phyloP scores from a whole-genome alignment of 805 yeast species.

The Candida lessepsii region DNA sequence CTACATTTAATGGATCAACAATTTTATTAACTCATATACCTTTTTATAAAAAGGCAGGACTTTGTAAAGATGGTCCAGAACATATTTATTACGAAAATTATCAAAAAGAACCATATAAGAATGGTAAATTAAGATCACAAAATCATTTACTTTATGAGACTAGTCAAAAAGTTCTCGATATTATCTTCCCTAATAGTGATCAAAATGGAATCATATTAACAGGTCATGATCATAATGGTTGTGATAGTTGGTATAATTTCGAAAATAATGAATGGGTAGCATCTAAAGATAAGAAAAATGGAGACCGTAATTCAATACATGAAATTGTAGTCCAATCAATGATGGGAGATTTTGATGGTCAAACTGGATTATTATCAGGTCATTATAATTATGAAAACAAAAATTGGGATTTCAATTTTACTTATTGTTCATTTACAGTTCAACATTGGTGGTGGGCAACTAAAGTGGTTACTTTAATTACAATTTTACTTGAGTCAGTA shows the following conservation, averaged over 20 bases:
- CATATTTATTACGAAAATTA: slow-evolving; percentile 47
- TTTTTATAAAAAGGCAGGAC: slow-evolving; percentile 73
- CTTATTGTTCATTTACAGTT: slow-evolving; percentile 75
- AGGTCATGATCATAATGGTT: slow-evolving; percentile 97
- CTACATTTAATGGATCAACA: slow-evolving; percentile 69
- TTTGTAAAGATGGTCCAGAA: slow-evolving; percentile 85
- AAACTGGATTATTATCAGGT: slow-evolving; percentile 82
- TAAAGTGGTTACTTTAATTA: slow-evolving; percentile 44
- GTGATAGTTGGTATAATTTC: slow-evolving; percentile 63
- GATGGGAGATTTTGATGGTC: slow-evolving; percentile 96
- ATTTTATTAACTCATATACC: slow-evolving; percentile 88
- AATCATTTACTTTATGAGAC: slow-evolving; percentile 75
- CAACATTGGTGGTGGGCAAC: slow-evolving; percentile 98
- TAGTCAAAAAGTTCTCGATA: slow-evolving; percentile 63
- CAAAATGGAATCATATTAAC: slow-evolving; percentile 80
- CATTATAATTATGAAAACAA: slow-evolving; percentile 44
- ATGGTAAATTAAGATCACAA: slow-evolving; percentile 74
- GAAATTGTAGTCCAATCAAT: slow-evolving; percentile 88
- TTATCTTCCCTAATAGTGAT: slow-evolving; percentile 61
- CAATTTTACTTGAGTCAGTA: slow-evolving; percentile 30
- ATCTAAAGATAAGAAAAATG: slow-evolving; percentile 33
- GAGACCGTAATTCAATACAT: slow-evolving; percentile 39
- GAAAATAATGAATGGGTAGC: slow-evolving; percentile 57
- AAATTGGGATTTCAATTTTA: slow-evolving; percentile 66
- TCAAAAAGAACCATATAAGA: slow-evolving; percentile 63